These are phyloP conservation scores for Kluyveromyces sp. DNA, from an alignment of 1,139 yeast species.

Conservation along the genomic window DNA sequence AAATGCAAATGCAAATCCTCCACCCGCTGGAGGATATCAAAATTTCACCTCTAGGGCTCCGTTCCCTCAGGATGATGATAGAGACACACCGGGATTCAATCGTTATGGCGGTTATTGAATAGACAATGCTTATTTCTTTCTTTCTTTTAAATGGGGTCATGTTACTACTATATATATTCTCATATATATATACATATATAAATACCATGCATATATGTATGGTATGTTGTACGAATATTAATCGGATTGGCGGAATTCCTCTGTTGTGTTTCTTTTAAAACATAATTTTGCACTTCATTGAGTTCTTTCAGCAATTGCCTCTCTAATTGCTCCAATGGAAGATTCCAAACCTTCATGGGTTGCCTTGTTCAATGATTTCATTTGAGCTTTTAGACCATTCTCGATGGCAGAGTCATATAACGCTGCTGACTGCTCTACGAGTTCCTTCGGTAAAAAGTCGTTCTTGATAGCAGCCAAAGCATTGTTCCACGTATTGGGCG, in stretches of 20 bases:
- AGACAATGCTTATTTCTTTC: not conserved
- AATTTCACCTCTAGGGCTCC: not conserved
- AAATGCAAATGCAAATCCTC: too few species aligned
- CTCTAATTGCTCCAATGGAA: conserved; percentile 9
- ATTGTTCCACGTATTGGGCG: conserved; percentile 21
- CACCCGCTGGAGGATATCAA: too few species aligned
- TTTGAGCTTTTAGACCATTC: conserved; percentile 10
- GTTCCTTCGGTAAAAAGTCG: conserved; percentile 17
- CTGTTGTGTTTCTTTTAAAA: too few species aligned
- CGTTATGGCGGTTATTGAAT: conserved; percentile 3
- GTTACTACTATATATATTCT: too few species aligned
- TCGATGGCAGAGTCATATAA: conserved; percentile 11
- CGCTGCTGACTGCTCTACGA: conserved; percentile 12
- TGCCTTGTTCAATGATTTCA: conserved; percentile 1
- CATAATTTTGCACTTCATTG: not conserved
- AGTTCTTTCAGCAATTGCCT: conserved; percentile 1
- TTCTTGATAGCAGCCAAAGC: conserved; percentile 11
- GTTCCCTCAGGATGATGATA: not conserved
- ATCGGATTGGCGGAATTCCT: too few species aligned
- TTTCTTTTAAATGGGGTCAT: too few species aligned
- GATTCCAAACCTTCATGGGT: conserved; percentile 11
- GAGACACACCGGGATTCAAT: not conserved
- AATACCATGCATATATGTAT: too few species aligned
- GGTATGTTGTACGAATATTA: too few species aligned
- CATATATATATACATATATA: too few species aligned